Conservation (phyloP, 768 basidiomycete genomes). For the Lactarius quietus region DNA sequence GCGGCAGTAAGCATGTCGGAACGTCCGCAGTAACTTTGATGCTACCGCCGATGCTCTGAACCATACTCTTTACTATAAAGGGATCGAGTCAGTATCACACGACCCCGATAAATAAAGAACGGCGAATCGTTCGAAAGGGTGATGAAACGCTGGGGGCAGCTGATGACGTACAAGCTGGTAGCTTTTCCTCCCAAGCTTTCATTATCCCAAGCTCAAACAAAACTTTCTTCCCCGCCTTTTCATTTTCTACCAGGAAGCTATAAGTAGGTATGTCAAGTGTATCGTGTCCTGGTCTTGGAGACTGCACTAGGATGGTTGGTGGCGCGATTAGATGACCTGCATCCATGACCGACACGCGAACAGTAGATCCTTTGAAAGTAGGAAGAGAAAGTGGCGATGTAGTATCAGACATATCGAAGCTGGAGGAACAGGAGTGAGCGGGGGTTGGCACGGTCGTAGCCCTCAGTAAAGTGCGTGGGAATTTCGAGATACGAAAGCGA, state of each 20-base stretch:
- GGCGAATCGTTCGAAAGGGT: background rate
- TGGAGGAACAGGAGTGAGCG: background rate
- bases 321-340: background rate
- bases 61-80: background rate
- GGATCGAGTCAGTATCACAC: background rate
- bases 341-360: background rate
- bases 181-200: constrained; percentile 1
- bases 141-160: background rate
- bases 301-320: background rate
- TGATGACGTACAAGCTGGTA: background rate
- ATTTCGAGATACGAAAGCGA: background rate
- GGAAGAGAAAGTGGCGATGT: background rate
- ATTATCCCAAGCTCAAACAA: constrained; percentile 1
- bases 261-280: background rate
- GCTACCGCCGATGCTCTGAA: background rate
- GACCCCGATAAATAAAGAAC: background rate
- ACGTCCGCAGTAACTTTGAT: background rate
- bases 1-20: background rate
- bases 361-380: background rate
- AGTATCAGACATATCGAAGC: background rate
- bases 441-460: background rate
- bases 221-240: background rate
- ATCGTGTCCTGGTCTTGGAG: background rate
- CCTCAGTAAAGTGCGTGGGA: background rate
- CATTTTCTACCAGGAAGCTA: constrained; percentile 9